Conservation (phyloP, 768 basidiomycete species). For the Termitomyces sp. region DNA sequence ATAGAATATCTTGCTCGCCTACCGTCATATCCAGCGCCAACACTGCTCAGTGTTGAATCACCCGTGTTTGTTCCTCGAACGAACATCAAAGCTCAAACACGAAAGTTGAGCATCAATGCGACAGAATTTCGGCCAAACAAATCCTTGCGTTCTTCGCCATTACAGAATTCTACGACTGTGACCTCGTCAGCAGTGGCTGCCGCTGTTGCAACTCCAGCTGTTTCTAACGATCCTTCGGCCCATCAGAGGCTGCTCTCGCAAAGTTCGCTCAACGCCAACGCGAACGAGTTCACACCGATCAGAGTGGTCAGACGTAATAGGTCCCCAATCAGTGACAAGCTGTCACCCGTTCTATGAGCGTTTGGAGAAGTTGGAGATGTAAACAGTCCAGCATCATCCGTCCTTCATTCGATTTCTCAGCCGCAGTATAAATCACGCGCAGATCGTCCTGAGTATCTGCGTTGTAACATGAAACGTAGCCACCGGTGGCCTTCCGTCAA, state of each 20-base stretch:
- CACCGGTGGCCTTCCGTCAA: too few species aligned
- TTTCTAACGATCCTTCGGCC: background rate
- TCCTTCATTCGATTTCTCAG: too few species aligned
- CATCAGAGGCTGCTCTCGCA: background rate
- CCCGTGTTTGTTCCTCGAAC: background rate
- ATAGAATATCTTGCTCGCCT: background rate
- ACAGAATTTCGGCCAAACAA: background rate
- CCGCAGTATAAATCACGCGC: too few species aligned
- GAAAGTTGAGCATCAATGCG: background rate
- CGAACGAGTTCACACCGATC: background rate
- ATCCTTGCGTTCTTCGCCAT: background rate
- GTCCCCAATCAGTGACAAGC: background rate
- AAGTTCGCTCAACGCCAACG: background rate
- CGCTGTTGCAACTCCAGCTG: background rate
- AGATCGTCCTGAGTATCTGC: too few species aligned
- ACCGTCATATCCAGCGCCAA: background rate
- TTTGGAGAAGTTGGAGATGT: background rate
- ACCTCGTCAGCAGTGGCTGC: background rate
- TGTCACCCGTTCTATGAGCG: background rate
- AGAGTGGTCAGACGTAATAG: background rate
- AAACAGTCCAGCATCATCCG: background rate
- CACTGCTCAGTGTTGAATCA: background rate
- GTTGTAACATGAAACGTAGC: background rate
- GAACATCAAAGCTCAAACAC: background rate
- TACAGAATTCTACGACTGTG: background rate